Base-by-base conservation (phyloP, 225 moss, liverwort and hornwort genomes). In the Physcomitrellopsis africana region DNA sequence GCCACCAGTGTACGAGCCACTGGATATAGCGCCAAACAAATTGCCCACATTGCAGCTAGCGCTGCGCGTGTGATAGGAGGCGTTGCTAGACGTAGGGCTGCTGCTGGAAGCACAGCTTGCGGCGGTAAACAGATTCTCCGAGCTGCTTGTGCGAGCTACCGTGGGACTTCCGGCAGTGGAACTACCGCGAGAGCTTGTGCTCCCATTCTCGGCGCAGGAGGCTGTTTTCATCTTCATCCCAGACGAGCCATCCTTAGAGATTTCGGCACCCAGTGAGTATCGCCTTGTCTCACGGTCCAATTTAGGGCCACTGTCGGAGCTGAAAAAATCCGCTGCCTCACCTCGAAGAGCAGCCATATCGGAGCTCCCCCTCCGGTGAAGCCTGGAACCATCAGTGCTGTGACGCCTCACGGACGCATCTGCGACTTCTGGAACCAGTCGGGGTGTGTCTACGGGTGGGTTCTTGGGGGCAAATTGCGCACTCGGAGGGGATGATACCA, bases 1-100 rank as follows among this genome's bases (percentile, higher is more conserved):
- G 14, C 87, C 82, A 5, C 82, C 84, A 1, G 80, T 64, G 11
- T 77, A 85, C 1, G 76, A 67, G 9, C 88, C 88, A 15, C 70
- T 48, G 0, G 85, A 85, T 0, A 81, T 78, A 16, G 83, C 85
- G 14, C 85, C 88, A 37, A 81, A 74, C 74, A 85, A 53, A 67
- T 85, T 86, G 12, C 88, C 88, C 16, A 85, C 83, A 68, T 86
- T 86, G 52, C 81, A 73, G 53, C 81, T 83, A 27, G 76, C 63
- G 54, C 76, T 83, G 60, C 85, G 67, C 27, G 53, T 24, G 24
- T 72, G 78, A 9, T 13, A 61, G 3, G 67, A 49, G 0, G 52
- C 42, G 11, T 64, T 59, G 20, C 24, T 73, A 1, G 77, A 60
- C 0, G 77, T 69, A 42, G 80, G 77, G 42, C 80, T 84, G 52